A percentile compares a stretch with the other conserved stretches of the same genome.
phyloP scores from a whole-genome alignment of 192 early-diverging fungal species.

The Entomortierella parvispora region DNA sequence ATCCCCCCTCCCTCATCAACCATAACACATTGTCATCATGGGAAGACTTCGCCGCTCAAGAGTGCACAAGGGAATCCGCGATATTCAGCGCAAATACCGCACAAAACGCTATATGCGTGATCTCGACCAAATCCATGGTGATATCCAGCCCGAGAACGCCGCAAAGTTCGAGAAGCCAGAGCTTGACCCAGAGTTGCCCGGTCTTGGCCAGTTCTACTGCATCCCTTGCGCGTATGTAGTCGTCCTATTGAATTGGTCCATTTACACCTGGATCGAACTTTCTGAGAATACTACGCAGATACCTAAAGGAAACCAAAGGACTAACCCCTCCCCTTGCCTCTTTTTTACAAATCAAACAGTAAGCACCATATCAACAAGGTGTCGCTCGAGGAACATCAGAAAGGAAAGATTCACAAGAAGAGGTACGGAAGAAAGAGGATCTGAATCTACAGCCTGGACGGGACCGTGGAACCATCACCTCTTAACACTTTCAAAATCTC shows the following conservation, averaged over 20 bases:
- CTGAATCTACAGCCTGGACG: too few species aligned
- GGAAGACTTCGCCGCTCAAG: slow-evolving; percentile 64
- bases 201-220: slow-evolving; percentile 92
- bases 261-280: neutral
- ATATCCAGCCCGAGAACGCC: slow-evolving; percentile 79
- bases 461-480: too few species aligned
- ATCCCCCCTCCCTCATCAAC: neutral
- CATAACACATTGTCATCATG: slow-evolving; percentile 45
- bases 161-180: slow-evolving; percentile 68
- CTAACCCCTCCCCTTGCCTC: neutral
- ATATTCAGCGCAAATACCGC: slow-evolving; percentile 82
- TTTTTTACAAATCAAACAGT: slow-evolving; percentile 30
- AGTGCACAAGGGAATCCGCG: slow-evolving; percentile 71
- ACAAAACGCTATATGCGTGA: slow-evolving; percentile 91
- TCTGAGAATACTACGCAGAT: too few species aligned
- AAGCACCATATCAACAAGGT: slow-evolving; percentile 77
- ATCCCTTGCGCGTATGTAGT: slow-evolving; percentile 74
- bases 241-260: neutral
- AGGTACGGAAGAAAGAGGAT: too few species aligned
- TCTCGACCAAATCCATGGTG: slow-evolving; percentile 95
- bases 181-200: slow-evolving; percentile 88
- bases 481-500: slow-evolving; percentile 9
- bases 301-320: too few species aligned
- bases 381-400: slow-evolving; percentile 72
- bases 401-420: slow-evolving; percentile 88